phyloP scores from a whole-genome alignment of 2,329 filamentous ascomycete genomes.

The Xylaria sp. region DNA sequence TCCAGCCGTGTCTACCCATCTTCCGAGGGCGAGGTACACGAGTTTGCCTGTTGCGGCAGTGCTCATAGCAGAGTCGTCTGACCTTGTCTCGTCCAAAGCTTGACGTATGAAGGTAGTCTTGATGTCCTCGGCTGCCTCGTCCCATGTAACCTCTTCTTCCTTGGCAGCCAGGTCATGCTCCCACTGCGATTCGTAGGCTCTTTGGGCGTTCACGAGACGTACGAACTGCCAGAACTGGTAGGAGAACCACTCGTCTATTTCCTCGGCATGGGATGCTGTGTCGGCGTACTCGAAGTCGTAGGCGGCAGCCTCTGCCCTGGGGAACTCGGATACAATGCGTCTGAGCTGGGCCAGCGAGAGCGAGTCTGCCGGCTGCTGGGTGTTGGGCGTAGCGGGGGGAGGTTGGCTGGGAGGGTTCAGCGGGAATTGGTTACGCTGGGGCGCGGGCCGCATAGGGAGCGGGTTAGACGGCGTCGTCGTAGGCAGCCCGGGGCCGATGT shows the following conservation, averaged over 20 bases:
- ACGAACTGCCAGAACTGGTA: constrained; percentile 89
- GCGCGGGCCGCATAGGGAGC: constrained; percentile 44
- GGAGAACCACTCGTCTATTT: constrained; percentile 97
- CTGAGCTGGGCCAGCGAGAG: constrained; percentile 79
- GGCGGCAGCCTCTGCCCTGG: constrained; percentile 72
- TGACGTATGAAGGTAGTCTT: constrained; percentile 67
- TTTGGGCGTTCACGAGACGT: constrained; percentile 78
- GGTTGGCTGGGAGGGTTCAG: constrained; percentile 48
- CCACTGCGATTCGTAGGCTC: constrained; percentile 83
- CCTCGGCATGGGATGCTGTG: constrained; percentile 79
- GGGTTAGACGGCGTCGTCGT: constrained; percentile 35
- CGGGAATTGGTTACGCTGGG: constrained; percentile 48
- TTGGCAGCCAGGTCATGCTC: constrained; percentile 60
- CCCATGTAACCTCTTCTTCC: constrained; percentile 69
- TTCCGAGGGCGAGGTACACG: constrained; percentile 72
- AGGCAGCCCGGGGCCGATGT: constrained; percentile 42
- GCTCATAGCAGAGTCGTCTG: constrained; percentile 61
- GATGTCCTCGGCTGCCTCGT: constrained; percentile 68
- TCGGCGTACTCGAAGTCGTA: constrained; percentile 91
- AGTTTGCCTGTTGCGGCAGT: constrained; percentile 67
- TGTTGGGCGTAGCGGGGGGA: constrained; percentile 43
- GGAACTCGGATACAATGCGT: constrained; percentile 78
- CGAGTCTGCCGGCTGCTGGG: constrained; percentile 68
- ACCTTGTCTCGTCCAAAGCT: constrained; percentile 60
- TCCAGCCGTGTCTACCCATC: constrained; percentile 76